phyloP scores from a whole-genome alignment of 306 rosid species.

The Crotalaria pallida region DNA sequence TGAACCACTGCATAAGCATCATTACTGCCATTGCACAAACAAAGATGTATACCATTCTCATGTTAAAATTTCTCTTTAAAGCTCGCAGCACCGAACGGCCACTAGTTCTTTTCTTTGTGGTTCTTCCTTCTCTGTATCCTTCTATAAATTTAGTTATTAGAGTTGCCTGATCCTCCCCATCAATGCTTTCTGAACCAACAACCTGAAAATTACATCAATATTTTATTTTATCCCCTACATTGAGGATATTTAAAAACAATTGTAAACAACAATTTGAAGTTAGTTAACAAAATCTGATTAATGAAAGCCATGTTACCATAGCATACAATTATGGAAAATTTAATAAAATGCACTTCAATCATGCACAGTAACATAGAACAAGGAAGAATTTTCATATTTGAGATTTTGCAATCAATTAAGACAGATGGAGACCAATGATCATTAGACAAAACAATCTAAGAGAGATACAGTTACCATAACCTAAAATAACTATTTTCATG shows the following conservation, averaged over 20 bases:
- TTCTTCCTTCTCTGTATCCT: conserved; percentile 86
- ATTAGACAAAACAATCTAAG: not conserved
- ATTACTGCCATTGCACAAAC: conserved; percentile 50
- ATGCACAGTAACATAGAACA: not conserved
- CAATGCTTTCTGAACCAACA: conserved; percentile 61
- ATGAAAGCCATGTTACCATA: not conserved
- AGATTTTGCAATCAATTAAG: not conserved
- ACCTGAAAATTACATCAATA: conserved; percentile 42
- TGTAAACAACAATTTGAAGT: not conserved
- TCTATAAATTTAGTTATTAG: conserved; percentile 60
- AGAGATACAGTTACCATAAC: not conserved
- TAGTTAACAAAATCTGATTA: not conserved
- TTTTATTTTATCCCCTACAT: not conserved
- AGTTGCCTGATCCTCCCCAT: conserved; percentile 67
- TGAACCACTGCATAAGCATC: conserved; percentile 43
- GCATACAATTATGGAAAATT: not conserved
- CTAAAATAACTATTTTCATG: not conserved
- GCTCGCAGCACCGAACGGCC: conserved; percentile 45
- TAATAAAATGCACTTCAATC: not conserved
- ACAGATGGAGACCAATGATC: conserved; percentile 1
- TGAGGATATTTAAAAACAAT: not conserved
- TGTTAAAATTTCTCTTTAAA: conserved; percentile 46
- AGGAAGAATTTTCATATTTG: not conserved
- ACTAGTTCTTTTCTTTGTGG: conserved; percentile 36
- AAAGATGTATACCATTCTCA: conserved; percentile 54